Base-by-base conservation (phyloP, 306 rosid genomes). In the Cicer yamashitae region DNA sequence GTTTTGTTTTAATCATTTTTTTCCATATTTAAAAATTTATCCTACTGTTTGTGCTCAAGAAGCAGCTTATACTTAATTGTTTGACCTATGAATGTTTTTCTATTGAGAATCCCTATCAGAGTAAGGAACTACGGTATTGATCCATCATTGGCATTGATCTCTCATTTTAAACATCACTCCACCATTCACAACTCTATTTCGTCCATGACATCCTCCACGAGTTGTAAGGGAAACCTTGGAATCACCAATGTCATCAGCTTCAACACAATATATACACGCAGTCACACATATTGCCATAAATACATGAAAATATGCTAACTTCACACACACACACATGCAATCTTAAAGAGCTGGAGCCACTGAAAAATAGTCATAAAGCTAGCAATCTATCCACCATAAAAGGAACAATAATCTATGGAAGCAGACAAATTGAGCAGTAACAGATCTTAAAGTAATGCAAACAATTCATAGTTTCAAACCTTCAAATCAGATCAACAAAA, bases 401-500 rank as follows among this genome's bases (percentile, higher is more conserved):
- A 46, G 7, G 18, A 5, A 13, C 14, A 25, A 6, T 30, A 8
- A 25, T 13, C 18, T 25, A 9, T n/a, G 45, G 17, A 11, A 69
- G 15, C 34, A 69, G 12, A 66, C 12, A 63, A 13, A 47, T 45
- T 9, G 12, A 70, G 74, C 17, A 70, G 48, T 51, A 43, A 65
- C 52, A 43, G 54, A 69, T 69, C 46, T 4, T 48, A 68, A 30
- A 30, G 13, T 47, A 30, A 48, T 48, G 1, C 0, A 48, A 47
- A 34, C 11, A 47, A 69, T 50, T 69, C 47, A 69, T 37, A 47
- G 6, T 70, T 50, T 70, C 37, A 70, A 15, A 70, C 74, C 37
- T 50, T 70, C 46, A 15, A 70, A 14, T 8, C 61, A 37, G 20
- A 70, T 50, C 60, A 69, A 69, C 74, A 14, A 8, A 5, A 65